Conservation (phyloP, 345 rosid genomes). For the Trapa bicornis region DNA sequence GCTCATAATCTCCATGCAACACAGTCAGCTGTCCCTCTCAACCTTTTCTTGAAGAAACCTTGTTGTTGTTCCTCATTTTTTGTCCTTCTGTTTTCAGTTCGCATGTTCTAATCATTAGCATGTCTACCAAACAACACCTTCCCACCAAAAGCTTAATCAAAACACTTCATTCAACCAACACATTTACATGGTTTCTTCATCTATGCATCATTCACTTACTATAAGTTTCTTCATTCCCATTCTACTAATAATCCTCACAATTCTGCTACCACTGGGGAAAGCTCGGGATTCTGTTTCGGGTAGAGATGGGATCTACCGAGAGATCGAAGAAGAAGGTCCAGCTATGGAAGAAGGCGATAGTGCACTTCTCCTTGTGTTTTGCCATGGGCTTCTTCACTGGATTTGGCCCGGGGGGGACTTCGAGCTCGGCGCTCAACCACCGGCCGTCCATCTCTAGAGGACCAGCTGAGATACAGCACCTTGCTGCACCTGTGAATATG, state of each 20-base stretch:
- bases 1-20: too few species aligned
- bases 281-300: not conserved
- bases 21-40: not conserved
- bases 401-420: slow-evolving; percentile 23
- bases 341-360: slow-evolving; percentile 72
- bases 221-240: not conserved
- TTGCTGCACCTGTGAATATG: not conserved
- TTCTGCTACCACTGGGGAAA: not conserved
- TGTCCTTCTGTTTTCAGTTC: not conserved
- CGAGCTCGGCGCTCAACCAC: not conserved
- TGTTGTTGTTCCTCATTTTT: too few species aligned
- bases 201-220: not conserved
- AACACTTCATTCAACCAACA: too few species aligned
- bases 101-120: slow-evolving; percentile 6
- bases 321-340: slow-evolving; percentile 74
- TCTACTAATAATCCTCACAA: too few species aligned
- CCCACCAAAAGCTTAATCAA: not conserved
- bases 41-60: too few species aligned
- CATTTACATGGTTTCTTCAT: not conserved
- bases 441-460: slow-evolving; percentile 21
- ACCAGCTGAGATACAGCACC: not conserved
- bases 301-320: slow-evolving; percentile 28
- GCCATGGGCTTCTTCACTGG: slow-evolving; percentile 86
- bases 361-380: slow-evolving; percentile 71
- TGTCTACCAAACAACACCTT: slow-evolving; percentile 2